These are phyloP conservation scores for Lunularia cruciata DNA, from an alignment of 225 moss, liverwort and hornwort species.

Conservation along the genomic window DNA sequence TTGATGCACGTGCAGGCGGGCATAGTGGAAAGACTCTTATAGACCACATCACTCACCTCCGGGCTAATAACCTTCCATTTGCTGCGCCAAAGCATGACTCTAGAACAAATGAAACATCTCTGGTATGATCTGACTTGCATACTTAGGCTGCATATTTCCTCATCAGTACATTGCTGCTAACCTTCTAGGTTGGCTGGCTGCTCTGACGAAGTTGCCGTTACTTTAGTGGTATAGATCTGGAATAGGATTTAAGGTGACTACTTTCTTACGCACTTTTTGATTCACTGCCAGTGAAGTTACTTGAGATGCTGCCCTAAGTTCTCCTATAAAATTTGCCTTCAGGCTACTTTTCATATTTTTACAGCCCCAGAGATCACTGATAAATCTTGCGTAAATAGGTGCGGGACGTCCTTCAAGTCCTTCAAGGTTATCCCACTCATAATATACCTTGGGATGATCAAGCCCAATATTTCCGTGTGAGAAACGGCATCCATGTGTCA, in stretches of 20 bases:
- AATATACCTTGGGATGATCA: constrained; percentile 72
- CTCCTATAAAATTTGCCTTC: background rate
- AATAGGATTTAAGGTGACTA: too few relatives aligned
- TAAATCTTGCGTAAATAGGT: constrained; percentile 49
- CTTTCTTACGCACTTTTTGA: background rate
- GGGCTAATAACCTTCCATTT: constrained; percentile 73
- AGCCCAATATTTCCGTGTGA: constrained; percentile 58
- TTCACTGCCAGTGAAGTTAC: background rate
- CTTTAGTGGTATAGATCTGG: background rate
- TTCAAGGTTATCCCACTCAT: constrained; percentile 78
- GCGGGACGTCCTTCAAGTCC: constrained; percentile 79
- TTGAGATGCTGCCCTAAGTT: background rate
- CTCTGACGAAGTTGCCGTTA: background rate
- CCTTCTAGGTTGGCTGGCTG: background rate
- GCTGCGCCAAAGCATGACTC: constrained; percentile 66
- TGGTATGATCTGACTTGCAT: constrained; percentile 45
- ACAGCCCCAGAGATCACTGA: background rate
- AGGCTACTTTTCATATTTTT: background rate
- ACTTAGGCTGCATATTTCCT: background rate
- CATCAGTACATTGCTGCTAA: background rate
- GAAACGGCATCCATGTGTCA: constrained; percentile 69
- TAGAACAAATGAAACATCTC: constrained; percentile 67
- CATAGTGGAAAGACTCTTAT: constrained; percentile 45
- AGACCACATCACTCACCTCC: constrained; percentile 66
- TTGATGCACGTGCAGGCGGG: background rate